Base-by-base conservation (phyloP, 805 yeast species). In the Metschnikowia noctiluminum region DNA sequence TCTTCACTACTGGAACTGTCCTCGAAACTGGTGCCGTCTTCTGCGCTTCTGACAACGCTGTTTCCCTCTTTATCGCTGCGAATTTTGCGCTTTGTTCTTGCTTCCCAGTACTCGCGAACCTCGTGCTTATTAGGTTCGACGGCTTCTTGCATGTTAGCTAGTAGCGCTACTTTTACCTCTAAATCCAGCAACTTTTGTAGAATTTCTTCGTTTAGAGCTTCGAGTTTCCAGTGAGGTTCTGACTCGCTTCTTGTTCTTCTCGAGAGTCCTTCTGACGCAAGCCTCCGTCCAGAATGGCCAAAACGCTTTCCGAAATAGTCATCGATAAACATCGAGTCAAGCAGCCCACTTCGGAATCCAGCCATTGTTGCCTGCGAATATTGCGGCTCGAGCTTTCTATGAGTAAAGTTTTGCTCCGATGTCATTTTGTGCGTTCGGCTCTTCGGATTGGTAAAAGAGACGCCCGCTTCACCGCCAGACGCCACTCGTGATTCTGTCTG, bases 291-390 rank as follows among this genome's bases (percentile, higher is more conserved):
- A 13, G 44, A 46, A 40, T 44, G 37, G 7, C 69, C 69, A 45
- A 62, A 67, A 43, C 61, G 62, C 42, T 59, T 62, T 31, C 64
- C 60, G 27, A 69, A 51, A 16, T 65, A 52, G 41, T 68, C 73
- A 44, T 69, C 73, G 38, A 68, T 63, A 42, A 69, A 66, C 34
- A 68, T 50, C 26, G 71, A 66, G 49, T 70, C 76, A 36, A 71
- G 68, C 45, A 73, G 70, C 38, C 72, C 73, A 35, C 70, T 68
- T 35, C 69, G 60, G 43, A 68, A 62, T 42, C 67, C 68, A 3
- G 65, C 65, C 35, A 70, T 50, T 1, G 74, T 69, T 28, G 64
- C 60, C 12, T 67, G 64, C 6, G 73, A 69, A 41, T 62, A 62
- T 26, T 61, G 62, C 7, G 67, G 70, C 1, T 52, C 50, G 16